phyloP scores from a whole-genome alignment of 441 rosid genomes.

The Pelargonium australe region DNA sequence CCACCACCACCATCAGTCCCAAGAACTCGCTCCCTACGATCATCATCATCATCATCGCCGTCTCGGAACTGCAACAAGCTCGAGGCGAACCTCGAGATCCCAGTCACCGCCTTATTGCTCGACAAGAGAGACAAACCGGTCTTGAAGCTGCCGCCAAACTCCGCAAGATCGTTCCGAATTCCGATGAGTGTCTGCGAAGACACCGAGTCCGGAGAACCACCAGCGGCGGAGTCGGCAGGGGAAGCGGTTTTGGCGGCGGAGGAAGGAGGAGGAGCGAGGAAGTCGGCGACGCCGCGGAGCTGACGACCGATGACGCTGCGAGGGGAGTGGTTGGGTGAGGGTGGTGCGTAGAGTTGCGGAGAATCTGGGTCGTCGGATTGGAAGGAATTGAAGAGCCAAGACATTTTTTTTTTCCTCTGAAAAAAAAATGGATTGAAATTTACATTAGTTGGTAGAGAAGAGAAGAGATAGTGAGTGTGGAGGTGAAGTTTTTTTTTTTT shows the following conservation, averaged over 20 bases:
- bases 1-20: neutral
- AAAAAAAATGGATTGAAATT: too few species aligned
- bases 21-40: too few species aligned
- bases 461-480: too few species aligned
- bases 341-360: too few species aligned
- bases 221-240: neutral
- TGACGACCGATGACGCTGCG: neutral
- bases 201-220: slow-evolving; percentile 15
- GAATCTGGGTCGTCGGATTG: neutral
- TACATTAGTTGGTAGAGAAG: too few species aligned
- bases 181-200: slow-evolving; percentile 36
- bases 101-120: neutral
- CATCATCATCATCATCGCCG: neutral
- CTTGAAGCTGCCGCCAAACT: slow-evolving; percentile 54
- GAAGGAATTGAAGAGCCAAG: neutral
- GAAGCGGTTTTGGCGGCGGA: neutral
- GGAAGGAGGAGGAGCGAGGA: neutral
- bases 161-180: slow-evolving; percentile 61
- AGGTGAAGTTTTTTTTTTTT: too few species aligned
- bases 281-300: neutral
- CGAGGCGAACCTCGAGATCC: neutral
- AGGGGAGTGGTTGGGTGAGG: neutral
- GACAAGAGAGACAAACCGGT: neutral
- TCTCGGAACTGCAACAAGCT: neutral
- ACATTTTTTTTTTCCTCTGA: neutral